Percentiles rank a stretch among this genome's conserved stretches.
phyloP scores from a whole-genome alignment of 129 eudicot genomes.

The Logfia minima region DNA sequence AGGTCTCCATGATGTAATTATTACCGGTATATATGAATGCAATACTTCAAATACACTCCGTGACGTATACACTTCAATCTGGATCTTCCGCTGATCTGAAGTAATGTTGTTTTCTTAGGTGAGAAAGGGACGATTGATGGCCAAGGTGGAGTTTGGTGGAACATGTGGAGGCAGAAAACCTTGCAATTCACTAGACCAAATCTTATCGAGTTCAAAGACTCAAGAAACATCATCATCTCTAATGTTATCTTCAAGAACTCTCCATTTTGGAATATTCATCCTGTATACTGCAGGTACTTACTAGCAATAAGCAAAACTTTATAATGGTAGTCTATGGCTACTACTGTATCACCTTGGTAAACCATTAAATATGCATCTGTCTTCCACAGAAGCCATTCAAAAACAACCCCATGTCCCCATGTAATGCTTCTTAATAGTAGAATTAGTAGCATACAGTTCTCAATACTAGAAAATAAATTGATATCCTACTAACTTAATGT shows the following conservation, averaged over 20 bases:
- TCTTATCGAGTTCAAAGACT: constrained; percentile 61
- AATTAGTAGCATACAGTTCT: no score
- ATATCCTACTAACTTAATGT: neutral
- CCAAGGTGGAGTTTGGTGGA: constrained; percentile 91
- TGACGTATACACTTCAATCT: neutral
- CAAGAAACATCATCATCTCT: constrained; percentile 58
- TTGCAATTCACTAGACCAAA: constrained; percentile 74
- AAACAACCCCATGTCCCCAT: no score
- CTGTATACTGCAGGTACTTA: constrained; percentile 75
- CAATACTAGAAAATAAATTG: no score
- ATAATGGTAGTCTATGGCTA: neutral
- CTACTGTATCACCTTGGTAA: neutral
- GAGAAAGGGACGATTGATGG: constrained; percentile 84
- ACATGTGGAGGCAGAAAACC: constrained; percentile 46
- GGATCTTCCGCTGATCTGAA: neutral
- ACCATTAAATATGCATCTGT: no score
- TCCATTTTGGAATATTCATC: constrained; percentile 71
- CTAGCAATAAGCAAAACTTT: neutral
- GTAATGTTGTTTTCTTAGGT: constrained; percentile 38
- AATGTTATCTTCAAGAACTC: constrained; percentile 73
- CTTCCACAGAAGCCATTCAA: no score
- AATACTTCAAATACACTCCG: neutral
- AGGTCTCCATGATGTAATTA: constrained; percentile 57
- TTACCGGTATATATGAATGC: constrained; percentile 46
- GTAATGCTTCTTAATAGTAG: neutral